Evolutionary conservation across 805 yeast genomes (phyloP), one percentile per base, ranked within the genome.

Genomic region (Candida corydali): DNA sequence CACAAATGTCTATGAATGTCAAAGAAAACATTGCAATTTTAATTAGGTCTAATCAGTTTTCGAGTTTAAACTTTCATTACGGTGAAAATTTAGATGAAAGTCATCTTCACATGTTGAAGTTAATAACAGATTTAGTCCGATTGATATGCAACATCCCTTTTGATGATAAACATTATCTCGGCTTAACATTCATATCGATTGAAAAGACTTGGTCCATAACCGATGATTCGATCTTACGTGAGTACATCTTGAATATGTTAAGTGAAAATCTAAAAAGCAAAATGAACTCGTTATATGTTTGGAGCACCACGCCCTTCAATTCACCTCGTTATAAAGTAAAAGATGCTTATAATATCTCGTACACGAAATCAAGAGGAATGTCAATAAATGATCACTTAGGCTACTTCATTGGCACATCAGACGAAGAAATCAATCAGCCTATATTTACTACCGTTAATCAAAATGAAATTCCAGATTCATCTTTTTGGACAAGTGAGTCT

Each of bases 171-270:
- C 29, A 25, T 16, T 49, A 49, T 25, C 16, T 26, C 10, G 43
- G 43, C 12, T 29, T 37, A 32, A 16, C 33, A 37, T 17, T 14
- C 16, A 15, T 51, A 4, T 42, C 52, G 8, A 36, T 52, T 16
- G 60, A 54, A 32, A 53, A 57, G 35, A 54, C 58, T 17, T 60
- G 66, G 66, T 54, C 63, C 2, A 47, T 55, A 10, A 40, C 52
- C 2, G 63, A 60, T 38, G 65, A 57, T 17, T 34, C 55, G 8
- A 40, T 48, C 5, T 26, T 51, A 5, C 42, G 57, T 38, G 50
- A 52, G 11, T 48, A 45, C 34, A 28, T 38, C 15, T 8, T 28
- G 5, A 28, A 29, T 27, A n/a, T 34, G 8, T n/a, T 34, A 4
- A 20, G n/a, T 5, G 4, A 36, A 6, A 17, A 22, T 17, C 20